Evolutionary conservation across 495 filamentous ascomycete genomes (phyloP).

Genomic region (Xylaria acuta): DNA sequence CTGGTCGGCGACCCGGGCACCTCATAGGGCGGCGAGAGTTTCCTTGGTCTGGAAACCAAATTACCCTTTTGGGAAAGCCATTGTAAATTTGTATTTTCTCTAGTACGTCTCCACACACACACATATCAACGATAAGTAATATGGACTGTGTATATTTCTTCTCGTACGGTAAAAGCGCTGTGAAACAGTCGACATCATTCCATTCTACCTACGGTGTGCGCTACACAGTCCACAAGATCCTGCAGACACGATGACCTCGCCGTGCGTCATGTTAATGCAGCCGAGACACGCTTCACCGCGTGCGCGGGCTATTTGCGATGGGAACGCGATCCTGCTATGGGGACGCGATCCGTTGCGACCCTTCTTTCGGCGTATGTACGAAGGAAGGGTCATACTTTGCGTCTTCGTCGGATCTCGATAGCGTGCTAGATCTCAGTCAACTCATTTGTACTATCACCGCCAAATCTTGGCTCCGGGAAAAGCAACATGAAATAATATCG

Average conservation of each 20-base stretch:
- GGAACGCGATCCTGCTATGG: too few species aligned
- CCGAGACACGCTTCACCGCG: constrained; percentile 28
- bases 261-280: constrained; percentile 27
- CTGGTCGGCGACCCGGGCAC: not conserved
- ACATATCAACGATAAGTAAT: not conserved
- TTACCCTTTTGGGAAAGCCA: constrained; percentile 23
- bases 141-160: not conserved
- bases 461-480: constrained; percentile 19
- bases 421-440: not conserved
- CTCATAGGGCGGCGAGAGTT: constrained; percentile 19
- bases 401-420: constrained; percentile 19
- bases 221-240: constrained; percentile 18
- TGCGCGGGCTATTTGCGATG: constrained; percentile 2
- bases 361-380: not conserved
- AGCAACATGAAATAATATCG: constrained; percentile 11
- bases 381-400: constrained; percentile 24
- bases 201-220: constrained; percentile 4
- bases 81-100: constrained; percentile 6
- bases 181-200: constrained; percentile 5
- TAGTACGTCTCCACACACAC: constrained; percentile 6
- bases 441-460: constrained; percentile 12
- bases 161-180: not conserved
- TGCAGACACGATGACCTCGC: constrained; percentile 25
- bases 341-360: constrained; percentile 4
- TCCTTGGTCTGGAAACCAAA: not conserved